These are phyloP conservation scores for Cicer yamashitae DNA, from an alignment of 306 rosid genomes.

Conservation along the genomic window DNA sequence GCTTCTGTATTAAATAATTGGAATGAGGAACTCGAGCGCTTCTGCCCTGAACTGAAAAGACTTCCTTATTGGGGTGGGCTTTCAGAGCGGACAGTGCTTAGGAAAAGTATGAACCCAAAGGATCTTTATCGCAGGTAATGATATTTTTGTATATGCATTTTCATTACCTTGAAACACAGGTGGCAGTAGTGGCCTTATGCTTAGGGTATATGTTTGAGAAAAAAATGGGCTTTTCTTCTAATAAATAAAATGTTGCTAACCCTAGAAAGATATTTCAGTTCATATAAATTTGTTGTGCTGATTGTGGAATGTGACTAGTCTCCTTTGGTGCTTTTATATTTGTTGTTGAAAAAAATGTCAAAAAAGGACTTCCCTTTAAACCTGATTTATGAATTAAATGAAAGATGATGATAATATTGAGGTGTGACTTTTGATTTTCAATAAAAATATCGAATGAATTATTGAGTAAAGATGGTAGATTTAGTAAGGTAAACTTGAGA, in stretches of 20 bases:
- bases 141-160: slow-evolving; percentile 31
- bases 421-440: too few relatives aligned
- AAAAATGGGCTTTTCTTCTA: slow-evolving; percentile 6
- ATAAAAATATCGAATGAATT: neutral
- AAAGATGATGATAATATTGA: too few relatives aligned
- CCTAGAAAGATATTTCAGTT: slow-evolving; percentile 8
- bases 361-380: too few relatives aligned
- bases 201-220: slow-evolving; percentile 22
- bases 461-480: slow-evolving; percentile 10
- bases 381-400: too few relatives aligned
- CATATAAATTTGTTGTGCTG: slow-evolving; percentile 8
- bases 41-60: slow-evolving; percentile 87
- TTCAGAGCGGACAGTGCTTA: slow-evolving; percentile 82
- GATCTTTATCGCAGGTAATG: slow-evolving; percentile 88
- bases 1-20: slow-evolving; percentile 97
- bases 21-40: slow-evolving; percentile 96
- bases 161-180: slow-evolving; percentile 16
- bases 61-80: slow-evolving; percentile 99
- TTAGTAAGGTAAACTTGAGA: neutral
- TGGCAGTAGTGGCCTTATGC: slow-evolving; percentile 18
- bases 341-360: neutral
- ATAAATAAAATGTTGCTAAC: slow-evolving; percentile 22
- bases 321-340: slow-evolving; percentile 1
- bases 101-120: slow-evolving; percentile 92
- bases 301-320: slow-evolving; percentile 24